Evolutionary conservation across 2,329 filamentous ascomycete genomes (phyloP), one percentile per base, ranked within the genome.

Genomic region (Penicillium decumbens): DNA sequence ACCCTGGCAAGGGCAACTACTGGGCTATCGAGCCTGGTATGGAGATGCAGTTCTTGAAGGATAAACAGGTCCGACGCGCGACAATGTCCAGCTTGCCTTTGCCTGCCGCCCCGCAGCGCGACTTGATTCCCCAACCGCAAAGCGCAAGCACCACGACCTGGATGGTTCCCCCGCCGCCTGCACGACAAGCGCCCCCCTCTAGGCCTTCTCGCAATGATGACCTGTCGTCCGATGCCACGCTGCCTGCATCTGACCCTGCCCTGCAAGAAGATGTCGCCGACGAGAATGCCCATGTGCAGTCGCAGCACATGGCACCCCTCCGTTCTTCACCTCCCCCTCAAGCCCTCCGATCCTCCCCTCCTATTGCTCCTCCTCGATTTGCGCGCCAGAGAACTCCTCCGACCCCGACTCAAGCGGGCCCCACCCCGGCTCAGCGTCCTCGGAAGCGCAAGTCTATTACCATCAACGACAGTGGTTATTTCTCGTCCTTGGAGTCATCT

Each of bases 1-100:
- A 97, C 64, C 91, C 92, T 3, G 93, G 93, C 62, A 97, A 97
- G 72, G 93, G 93, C 38, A 92, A 95, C 71, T 97, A 97, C 74
- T 97, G 93, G 93, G 83, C 84, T 38, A 95, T 98, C 63, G 84
- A 91, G 64, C 79, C 84, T n/a, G 92, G 92, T 15, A 89, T 88
- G 74, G 93, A 97, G 74, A 80, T 83, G 53, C 84, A 89, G 58
- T 97, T 95, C 68, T 80, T 95, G 71, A 93, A 92, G 71, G 88
- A 95, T 66, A 95, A 92, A 77, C 80, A 84, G 5, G 59, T 70
- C 43, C 74, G 74, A 38, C 71, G 71, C 47, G 66, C 70, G 29
- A 73, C 72, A 24, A 71, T 75, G 66, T 70, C 72, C n/a, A 73
- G 68, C 47, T 63, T 74, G 43, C 66, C 73, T 32, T 62, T 72